Base-by-base conservation (phyloP, 306 rosid species). In the Vigna nakashimae region DNA sequence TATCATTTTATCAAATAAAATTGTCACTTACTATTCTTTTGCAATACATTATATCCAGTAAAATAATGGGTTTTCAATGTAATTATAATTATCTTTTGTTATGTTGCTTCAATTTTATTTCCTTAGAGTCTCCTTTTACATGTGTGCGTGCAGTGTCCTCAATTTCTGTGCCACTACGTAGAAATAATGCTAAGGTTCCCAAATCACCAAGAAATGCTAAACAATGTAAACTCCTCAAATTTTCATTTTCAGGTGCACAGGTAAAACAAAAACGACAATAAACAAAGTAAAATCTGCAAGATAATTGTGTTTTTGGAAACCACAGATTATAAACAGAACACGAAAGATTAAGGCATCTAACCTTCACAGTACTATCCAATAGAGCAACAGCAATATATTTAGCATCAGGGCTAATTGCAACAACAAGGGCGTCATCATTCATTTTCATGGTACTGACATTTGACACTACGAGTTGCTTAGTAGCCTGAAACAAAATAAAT, bases 301-400 rank as follows among this genome's bases (percentile, higher is more conserved):
- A 48, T 18, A 67, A 26, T 1, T 49, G 5, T 26, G 48, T 48
- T 59, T 32, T 60, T 32, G 20, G 73, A 49, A 71, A 71, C 79
- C 42, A 55, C 34, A 53, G 24, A 66, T 26, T 75, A 69, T 62
- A 79, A 40, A 57, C 6, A 10, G 48, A 43, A 48, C n/a, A 76
- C 45, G 73, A 9, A 82, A 74, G 72, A 52, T 43, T 53, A 59
- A 74, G 70, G 63, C 42, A 80, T 49, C 86, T 66, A 55, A 95
- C 98, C 98, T 92, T 91, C 83, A 95, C 98, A 36, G 97, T 87
- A 81, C 89, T 77, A 83, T 88, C 96, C 88, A 91, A 87, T 65
- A 95, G 82, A 16, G 98, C 97, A 79, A 84, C 91, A 45, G 94
- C 94, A 73, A 95, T 78, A 85, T 89, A 95, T 80, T 95, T 95